These are phyloP conservation scores for Geotrichum phurueaensis DNA, from an alignment of 1,139 yeast genomes.

Conservation along the genomic window DNA sequence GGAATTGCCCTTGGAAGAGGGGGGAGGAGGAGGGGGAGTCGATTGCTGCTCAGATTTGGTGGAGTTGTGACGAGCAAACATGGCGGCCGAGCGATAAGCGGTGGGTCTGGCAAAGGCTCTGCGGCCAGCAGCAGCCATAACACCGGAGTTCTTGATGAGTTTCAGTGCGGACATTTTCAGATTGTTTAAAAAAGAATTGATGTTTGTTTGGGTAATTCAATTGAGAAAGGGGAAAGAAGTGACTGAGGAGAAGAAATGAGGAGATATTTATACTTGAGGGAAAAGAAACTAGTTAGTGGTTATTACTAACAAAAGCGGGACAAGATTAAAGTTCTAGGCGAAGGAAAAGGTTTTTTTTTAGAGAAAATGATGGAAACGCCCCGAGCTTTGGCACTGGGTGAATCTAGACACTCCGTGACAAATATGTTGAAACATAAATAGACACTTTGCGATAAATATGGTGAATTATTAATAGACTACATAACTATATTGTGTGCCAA, in stretches of 20 bases:
- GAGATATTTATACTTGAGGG: conserved; percentile 15
- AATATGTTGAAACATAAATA: no score
- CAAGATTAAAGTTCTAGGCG: neutral
- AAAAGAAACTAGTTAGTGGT: neutral
- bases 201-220: no score
- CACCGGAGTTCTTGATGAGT: conserved; percentile 16
- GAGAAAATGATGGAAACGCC: no score
- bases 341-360: no score
- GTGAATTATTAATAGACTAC: neutral
- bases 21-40: conserved; percentile 19
- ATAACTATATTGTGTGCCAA: neutral
- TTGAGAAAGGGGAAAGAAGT: neutral
- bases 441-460: no score
- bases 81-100: neutral
- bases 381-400: no score
- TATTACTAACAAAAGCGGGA: neutral
- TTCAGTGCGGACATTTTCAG: conserved; percentile 15
- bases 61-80: conserved; percentile 20
- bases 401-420: no score
- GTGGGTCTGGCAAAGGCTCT: conserved; percentile 10
- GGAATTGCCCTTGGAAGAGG: conserved; percentile 12
- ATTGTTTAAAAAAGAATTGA: neutral
- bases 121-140: conserved; percentile 8
- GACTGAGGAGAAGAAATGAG: conserved; percentile 1
- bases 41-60: conserved; percentile 16